phyloP scores from a whole-genome alignment of 106 monocot genomes.

The Dioscorea alata region DNA sequence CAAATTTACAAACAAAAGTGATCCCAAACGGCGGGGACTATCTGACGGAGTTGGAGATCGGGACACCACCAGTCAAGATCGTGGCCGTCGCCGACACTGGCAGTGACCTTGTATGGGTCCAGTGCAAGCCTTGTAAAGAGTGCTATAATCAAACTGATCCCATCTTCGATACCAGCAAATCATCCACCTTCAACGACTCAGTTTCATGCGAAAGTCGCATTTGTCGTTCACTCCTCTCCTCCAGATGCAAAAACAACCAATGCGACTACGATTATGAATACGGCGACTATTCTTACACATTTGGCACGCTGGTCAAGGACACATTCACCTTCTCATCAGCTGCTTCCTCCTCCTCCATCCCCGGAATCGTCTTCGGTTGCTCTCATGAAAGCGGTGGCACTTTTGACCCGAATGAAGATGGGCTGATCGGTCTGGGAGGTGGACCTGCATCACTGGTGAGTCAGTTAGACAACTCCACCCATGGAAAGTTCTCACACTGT shows the following conservation, averaged over 20 bases:
- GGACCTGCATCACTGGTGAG: not conserved
- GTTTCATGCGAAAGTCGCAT: not conserved
- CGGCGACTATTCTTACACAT: constrained; percentile 14
- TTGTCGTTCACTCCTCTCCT: not conserved
- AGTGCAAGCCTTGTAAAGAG: constrained; percentile 31
- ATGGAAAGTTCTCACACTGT: constrained; percentile 4
- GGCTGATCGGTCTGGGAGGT: not conserved
- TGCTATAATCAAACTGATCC: constrained; percentile 19
- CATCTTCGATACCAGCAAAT: constrained; percentile 17
- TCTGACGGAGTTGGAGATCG: constrained; percentile 14
- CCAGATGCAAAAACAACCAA: not conserved
- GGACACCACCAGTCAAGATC: constrained; percentile 15
- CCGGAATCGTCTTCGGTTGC: constrained; percentile 27
- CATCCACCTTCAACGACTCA: constrained; percentile 10
- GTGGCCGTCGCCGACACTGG: constrained; percentile 28
- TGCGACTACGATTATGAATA: constrained; percentile 5
- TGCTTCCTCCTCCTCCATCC: no score
- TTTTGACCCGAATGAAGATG: not conserved
- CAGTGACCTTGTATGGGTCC: constrained; percentile 28
- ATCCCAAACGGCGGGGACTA: constrained; percentile 11
- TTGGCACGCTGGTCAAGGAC: constrained; percentile 6
- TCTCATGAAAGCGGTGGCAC: constrained; percentile 2
- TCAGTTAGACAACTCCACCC: not conserved
- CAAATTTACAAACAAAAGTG: not conserved
- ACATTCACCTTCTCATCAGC: constrained; percentile 17